phyloP scores from a whole-genome alignment of 805 yeast species.

The Pichia nakasei region DNA sequence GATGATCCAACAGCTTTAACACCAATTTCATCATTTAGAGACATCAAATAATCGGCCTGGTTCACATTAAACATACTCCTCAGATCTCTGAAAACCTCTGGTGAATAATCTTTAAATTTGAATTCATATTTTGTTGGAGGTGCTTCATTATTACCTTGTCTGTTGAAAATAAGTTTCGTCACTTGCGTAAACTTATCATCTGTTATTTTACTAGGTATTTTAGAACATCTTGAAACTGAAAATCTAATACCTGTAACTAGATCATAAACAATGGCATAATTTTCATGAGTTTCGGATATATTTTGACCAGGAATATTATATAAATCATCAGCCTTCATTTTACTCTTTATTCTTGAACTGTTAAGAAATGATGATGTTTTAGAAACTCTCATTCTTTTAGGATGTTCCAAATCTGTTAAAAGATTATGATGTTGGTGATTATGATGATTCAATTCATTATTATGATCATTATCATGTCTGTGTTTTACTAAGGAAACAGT shows the following conservation, averaged over 20 bases:
- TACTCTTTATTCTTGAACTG: conserved; percentile 16
- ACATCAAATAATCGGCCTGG: conserved; percentile 90
- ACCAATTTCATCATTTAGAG: conserved; percentile 87
- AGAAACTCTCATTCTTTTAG: conserved; percentile 13
- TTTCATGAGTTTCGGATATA: conserved; percentile 74
- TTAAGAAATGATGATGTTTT: conserved; percentile 19
- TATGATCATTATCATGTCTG: not conserved
- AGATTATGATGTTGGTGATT: not conserved
- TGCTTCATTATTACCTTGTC: conserved; percentile 78
- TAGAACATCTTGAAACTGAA: conserved; percentile 88
- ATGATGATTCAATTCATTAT: not conserved
- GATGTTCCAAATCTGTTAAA: not conserved
- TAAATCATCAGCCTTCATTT: conserved; percentile 20
- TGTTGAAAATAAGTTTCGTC: conserved; percentile 79
- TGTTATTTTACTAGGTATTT: conserved; percentile 63
- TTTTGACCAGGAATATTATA: conserved; percentile 26
- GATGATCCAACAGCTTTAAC: conserved; percentile 90
- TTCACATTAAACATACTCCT: conserved; percentile 77
- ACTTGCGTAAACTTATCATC: conserved; percentile 63
- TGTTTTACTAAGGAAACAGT: not conserved
- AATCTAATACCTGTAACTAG: conserved; percentile 96
- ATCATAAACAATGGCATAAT: conserved; percentile 89
- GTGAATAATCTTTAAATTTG: conserved; percentile 93
- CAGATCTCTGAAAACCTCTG: conserved; percentile 85
- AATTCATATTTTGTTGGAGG: conserved; percentile 94